A percentile compares a stretch with the other conserved stretches of the same genome.
Conservation (phyloP, 1,284 basidiomycete genomes). For the Thelephora terrestris region DNA sequence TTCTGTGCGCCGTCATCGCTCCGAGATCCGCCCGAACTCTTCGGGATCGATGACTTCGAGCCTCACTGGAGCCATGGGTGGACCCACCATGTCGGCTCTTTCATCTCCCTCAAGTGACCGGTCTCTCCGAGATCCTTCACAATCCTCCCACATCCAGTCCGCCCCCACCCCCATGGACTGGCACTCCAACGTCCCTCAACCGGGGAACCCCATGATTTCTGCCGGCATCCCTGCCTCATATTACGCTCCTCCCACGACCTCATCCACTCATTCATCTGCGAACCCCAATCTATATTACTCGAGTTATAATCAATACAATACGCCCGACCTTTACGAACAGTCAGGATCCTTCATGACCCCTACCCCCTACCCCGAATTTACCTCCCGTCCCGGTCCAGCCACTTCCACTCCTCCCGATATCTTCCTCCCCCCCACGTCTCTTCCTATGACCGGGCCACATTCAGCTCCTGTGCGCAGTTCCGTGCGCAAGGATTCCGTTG, state of each 20-base stretch:
- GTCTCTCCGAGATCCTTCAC: constrained; percentile 15
- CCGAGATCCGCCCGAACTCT: constrained; percentile 22
- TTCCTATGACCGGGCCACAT: constrained; percentile 18
- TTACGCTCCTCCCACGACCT: neutral
- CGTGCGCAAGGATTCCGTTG: constrained; percentile 14
- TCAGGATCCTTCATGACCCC: constrained; percentile 7
- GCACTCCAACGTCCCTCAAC: constrained; percentile 9
- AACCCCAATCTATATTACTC: constrained; percentile 10
- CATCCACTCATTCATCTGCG: neutral
- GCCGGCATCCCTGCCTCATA: constrained; percentile 3
- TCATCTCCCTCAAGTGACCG: constrained; percentile 21
- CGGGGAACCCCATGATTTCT: constrained; percentile 5
- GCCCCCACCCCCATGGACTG: constrained; percentile 16
- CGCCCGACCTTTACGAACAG: constrained; percentile 1
- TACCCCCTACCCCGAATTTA: constrained; percentile 10
- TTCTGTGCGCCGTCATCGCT: constrained; percentile 8
- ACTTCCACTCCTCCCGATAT: constrained; percentile 12
- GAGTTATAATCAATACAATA: too few relatives aligned
- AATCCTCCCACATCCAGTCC: too few relatives aligned
- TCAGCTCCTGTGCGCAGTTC: constrained; percentile 16
- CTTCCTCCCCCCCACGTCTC: constrained; percentile 12
- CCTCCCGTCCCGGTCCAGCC: constrained; percentile 3
- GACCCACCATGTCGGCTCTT: constrained; percentile 32
- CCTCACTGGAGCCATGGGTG: constrained; percentile 53
- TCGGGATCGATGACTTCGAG: constrained; percentile 39